phyloP scores from a whole-genome alignment of 106 monocot genomes.

The Allium cepa region DNA sequence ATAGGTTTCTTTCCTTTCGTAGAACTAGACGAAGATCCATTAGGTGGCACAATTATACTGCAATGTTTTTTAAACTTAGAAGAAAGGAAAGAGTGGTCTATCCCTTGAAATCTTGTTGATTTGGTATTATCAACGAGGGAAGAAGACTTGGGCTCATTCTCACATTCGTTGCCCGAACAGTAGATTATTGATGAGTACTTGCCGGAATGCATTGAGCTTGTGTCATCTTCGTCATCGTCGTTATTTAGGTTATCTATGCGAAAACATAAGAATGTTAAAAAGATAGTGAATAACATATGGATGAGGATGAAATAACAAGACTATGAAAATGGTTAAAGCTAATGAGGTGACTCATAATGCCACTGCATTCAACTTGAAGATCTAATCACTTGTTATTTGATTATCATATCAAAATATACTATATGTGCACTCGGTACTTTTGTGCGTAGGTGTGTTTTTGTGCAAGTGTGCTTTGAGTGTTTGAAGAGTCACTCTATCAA shows the following conservation, averaged over 20 bases:
- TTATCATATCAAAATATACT: background rate
- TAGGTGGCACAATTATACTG: background rate
- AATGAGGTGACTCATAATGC: background rate
- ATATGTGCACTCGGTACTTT: background rate
- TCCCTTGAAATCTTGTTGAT: constrained; percentile 20
- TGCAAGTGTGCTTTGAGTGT: too few relatives aligned
- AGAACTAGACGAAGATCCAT: background rate
- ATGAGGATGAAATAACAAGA: background rate
- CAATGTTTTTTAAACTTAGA: constrained; percentile 7
- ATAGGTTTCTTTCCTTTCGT: constrained; percentile 8
- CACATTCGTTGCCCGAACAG: constrained; percentile 41
- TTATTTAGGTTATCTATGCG: constrained; percentile 20
- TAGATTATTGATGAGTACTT: constrained; percentile 65
- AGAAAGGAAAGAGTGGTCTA: background rate
- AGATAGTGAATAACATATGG: background rate
- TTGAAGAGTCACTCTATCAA: too few relatives aligned
- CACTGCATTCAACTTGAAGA: background rate
- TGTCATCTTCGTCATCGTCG: constrained; percentile 38
- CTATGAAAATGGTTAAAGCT: background rate
- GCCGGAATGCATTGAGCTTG: constrained; percentile 44
- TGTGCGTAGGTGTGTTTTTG: too few relatives aligned
- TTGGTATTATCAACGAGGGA: background rate
- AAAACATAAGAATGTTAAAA: background rate
- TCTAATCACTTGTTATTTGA: background rate
- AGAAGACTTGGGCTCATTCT: background rate